Evolutionary conservation across 306 rosid species (phyloP).

Genomic region (Trifolium fragiferum): DNA sequence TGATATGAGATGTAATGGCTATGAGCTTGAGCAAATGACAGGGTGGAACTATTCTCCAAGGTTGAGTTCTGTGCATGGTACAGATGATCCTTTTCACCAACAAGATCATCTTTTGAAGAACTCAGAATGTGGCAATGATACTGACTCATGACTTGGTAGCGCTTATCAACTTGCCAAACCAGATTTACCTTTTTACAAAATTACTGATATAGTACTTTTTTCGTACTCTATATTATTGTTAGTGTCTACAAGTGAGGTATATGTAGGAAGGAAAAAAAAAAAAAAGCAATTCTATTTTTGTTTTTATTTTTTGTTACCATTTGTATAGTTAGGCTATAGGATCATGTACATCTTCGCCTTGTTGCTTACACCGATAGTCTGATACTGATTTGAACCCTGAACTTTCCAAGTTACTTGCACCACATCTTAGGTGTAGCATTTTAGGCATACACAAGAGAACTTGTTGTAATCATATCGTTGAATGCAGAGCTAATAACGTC

Average conservation of each 20-base stretch:
- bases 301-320: not conserved
- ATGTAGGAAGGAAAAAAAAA: not conserved
- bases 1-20: constrained; percentile 59
- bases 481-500: constrained; percentile 7
- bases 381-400: constrained; percentile 15
- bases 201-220: constrained; percentile 1
- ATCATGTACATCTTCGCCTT: not conserved
- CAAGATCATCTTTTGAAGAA: constrained; percentile 66
- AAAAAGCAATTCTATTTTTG: not conserved
- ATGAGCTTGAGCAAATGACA: constrained; percentile 66
- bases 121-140: constrained; percentile 49
- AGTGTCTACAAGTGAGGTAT: not conserved
- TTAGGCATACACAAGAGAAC: not conserved
- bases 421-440: constrained; percentile 7
- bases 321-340: constrained; percentile 45
- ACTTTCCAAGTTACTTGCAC: not conserved
- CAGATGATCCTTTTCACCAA: constrained; percentile 91
- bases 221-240: not conserved
- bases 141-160: constrained; percentile 5
- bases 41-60: constrained; percentile 85
- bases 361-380: not conserved
- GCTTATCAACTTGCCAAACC: not conserved
- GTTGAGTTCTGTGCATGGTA: constrained; percentile 78
- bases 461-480: not conserved
- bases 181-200: constrained; percentile 5